Evolutionary conservation across 179 eudicot genomes (phyloP), one percentile per base, ranked within the genome.

Genomic region (Heliamphora pulchella): DNA sequence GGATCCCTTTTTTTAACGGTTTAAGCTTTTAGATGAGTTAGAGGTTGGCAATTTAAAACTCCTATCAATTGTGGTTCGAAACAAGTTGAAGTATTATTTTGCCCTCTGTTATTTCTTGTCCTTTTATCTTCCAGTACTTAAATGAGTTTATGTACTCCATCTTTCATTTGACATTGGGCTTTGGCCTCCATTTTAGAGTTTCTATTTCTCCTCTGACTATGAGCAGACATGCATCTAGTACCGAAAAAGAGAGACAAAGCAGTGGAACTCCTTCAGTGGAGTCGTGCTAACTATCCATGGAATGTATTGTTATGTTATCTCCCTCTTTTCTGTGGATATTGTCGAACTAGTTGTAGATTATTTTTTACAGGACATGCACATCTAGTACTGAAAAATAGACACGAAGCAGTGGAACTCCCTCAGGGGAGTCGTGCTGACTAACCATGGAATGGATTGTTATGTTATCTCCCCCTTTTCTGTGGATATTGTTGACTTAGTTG

Each of bases 311-410:
- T 57, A 8, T 78, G n/a, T 10, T 20, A 13, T 50, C 76, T 31
- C 41, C 58, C n/a, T 2, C 22, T 14, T 9, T 77, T 47, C 1
- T 13, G 50, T 15, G 20, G 57, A 9, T 13, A 44, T 58, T 20
- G 46, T 69, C 79, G 71, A 48, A 67, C 59, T 31, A 68, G 57
- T 64, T 64, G 0, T 17, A 46, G 41, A 43, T 79, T 78, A 75
- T 50, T 57, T 75, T 31, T 75, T 70, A 1, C 88, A 91, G 94
- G 94, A 31, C 31, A 31, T 31, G 31, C 31, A 31, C 31, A 0
- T 31, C 31, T 31, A 31, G 31, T 31, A 31, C 31, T 31, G 31
- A 31, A 31, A 31, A 31, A 31, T 31, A 31, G 31, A 31, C 10
- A 44, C 22, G n/a, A 8, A 39, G 11, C 44, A 7, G 17, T 76